A percentile compares a stretch with the other conserved stretches of the same genome.
Evolutionary conservation across 345 rosid species (phyloP).

Genomic region (Cardamine resedifolia): DNA sequence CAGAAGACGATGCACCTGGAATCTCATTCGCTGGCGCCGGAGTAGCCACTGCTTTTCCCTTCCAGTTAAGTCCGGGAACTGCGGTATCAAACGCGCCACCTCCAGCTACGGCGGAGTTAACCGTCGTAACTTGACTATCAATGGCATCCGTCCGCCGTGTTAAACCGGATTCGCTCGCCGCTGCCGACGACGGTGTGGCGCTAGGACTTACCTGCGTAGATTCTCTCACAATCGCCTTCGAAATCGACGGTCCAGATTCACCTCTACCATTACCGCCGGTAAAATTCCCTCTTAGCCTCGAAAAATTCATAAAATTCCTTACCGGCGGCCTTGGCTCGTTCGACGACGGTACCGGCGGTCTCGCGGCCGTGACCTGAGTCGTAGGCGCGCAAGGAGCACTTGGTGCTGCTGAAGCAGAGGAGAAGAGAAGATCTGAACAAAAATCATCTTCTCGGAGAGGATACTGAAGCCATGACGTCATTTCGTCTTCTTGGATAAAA

Average conservation of each 20-base stretch:
- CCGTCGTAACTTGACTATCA: conserved; percentile 33
- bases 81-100: conserved; percentile 24
- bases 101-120: conserved; percentile 35
- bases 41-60: conserved; percentile 25
- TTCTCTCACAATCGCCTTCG: conserved; percentile 49
- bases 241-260: conserved; percentile 50
- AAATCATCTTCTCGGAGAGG: conserved; percentile 57
- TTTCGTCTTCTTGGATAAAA: conserved; percentile 88
- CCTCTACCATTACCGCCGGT: background rate
- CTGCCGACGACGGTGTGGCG: conserved; percentile 39
- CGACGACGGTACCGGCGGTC: conserved; percentile 14
- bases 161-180: conserved; percentile 32
- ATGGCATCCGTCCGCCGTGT: conserved; percentile 28
- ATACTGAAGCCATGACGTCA: conserved; percentile 87
- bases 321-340: conserved; percentile 49
- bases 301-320: conserved; percentile 62
- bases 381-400: conserved; percentile 24
- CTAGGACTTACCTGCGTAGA: conserved; percentile 62
- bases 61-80: background rate
- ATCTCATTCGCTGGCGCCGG: conserved; percentile 40
- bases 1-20: conserved; percentile 52
- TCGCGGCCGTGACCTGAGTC: conserved; percentile 22
- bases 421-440: conserved; percentile 62
- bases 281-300: conserved; percentile 45
- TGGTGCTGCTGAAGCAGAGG: conserved; percentile 26